Percentiles rank a stretch among this genome's conserved stretches.
Conservation (phyloP, 768 basidiomycete species). For the Pleurotus cornucopiae region DNA sequence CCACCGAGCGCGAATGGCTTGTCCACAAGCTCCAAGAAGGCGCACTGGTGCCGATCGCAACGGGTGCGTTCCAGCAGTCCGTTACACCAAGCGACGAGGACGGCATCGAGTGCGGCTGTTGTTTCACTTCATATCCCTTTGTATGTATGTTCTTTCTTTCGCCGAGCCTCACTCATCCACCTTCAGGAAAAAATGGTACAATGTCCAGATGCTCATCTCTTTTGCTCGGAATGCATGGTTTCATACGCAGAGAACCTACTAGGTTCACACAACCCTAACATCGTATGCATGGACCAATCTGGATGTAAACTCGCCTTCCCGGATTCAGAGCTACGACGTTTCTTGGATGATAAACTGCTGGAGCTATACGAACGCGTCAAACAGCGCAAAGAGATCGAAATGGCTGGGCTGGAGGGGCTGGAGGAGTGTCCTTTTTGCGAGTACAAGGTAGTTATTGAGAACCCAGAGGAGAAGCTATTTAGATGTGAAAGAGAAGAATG, state of each 20-base stretch:
- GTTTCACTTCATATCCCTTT: slow-evolving; percentile 41
- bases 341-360: slow-evolving; percentile 64
- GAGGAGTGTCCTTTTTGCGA: slow-evolving; percentile 93
- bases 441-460: slow-evolving; percentile 76
- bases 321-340: slow-evolving; percentile 61
- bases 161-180: neutral
- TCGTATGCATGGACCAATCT: slow-evolving; percentile 81
- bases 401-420: slow-evolving; percentile 71
- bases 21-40: slow-evolving; percentile 33
- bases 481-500: slow-evolving; percentile 60
- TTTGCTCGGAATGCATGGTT: slow-evolving; percentile 71
- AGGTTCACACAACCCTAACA: slow-evolving; percentile 53
- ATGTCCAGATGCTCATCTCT: slow-evolving; percentile 86
- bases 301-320: slow-evolving; percentile 69
- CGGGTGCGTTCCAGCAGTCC: slow-evolving; percentile 25
- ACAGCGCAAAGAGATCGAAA: slow-evolving; percentile 76
- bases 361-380: slow-evolving; percentile 69
- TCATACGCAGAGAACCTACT: slow-evolving; percentile 66
- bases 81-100: slow-evolving; percentile 40
- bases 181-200: slow-evolving; percentile 78
- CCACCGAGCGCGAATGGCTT: slow-evolving; percentile 47
- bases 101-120: slow-evolving; percentile 86
- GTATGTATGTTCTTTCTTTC: neutral
- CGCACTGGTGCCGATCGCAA: slow-evolving; percentile 18
- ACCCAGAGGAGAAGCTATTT: slow-evolving; percentile 60